Percentiles rank a stretch among this genome's conserved stretches.
Conservation (phyloP, 345 rosid species). For the Salix exigua region DNA sequence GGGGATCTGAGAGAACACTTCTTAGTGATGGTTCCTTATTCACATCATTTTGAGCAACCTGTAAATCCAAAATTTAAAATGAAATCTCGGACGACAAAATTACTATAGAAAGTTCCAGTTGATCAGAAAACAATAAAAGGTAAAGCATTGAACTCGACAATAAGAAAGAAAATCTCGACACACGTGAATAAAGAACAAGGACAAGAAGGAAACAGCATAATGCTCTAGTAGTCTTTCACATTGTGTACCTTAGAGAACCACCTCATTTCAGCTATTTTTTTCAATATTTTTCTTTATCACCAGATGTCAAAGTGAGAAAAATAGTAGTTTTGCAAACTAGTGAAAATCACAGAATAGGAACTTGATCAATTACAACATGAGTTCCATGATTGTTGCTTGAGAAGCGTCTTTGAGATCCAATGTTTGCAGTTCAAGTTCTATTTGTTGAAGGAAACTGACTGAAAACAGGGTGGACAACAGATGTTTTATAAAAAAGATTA, state of each 20-base stretch:
- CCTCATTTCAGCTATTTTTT: background rate
- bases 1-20: constrained; percentile 91
- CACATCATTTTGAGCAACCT: constrained; percentile 56
- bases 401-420: background rate
- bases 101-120: constrained; percentile 17
- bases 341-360: background rate
- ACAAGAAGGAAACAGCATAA: background rate
- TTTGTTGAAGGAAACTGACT: background rate
- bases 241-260: background rate
- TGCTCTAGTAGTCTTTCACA: background rate
- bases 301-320: background rate
- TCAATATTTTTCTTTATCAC: background rate
- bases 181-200: background rate
- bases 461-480: background rate
- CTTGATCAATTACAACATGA: background rate
- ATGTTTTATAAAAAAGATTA: background rate
- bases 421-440: background rate
- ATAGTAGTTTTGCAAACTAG: background rate
- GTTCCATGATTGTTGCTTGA: background rate
- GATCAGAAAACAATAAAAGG: background rate
- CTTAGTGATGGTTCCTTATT: constrained; percentile 85
- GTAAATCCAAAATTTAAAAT: constrained; percentile 43
- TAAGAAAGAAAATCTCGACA: background rate
- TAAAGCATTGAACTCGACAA: background rate
- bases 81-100: constrained; percentile 27